Conservation (phyloP, 495 filamentous ascomycete species). For the Xylaria venustula region DNA sequence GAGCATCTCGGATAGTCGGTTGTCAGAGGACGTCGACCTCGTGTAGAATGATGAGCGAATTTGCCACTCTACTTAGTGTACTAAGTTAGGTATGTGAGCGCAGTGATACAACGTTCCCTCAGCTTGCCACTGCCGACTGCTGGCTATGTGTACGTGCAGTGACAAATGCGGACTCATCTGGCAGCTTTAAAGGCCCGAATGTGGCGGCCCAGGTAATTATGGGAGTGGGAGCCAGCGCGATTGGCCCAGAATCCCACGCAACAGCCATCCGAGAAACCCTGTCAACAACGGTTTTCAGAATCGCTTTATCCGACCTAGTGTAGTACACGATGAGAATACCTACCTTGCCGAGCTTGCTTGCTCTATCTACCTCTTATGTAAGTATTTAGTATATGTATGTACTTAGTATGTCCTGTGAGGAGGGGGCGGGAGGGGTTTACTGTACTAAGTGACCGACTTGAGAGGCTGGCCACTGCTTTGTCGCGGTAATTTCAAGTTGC, state of each 20-base stretch:
- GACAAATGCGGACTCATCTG: conserved; percentile 2
- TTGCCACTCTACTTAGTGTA: neutral
- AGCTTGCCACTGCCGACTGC: neutral
- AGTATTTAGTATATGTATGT: too few relatives aligned
- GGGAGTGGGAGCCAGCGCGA: neutral
- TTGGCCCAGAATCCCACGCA: neutral
- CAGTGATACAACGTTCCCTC: conserved; percentile 6
- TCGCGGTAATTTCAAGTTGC: neutral
- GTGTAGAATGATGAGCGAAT: neutral
- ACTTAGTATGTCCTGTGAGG: too few relatives aligned
- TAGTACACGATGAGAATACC: too few relatives aligned
- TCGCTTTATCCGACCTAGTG: too few relatives aligned
- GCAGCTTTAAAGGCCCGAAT: conserved; percentile 12
- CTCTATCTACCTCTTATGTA: too few relatives aligned
- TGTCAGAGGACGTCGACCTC: neutral
- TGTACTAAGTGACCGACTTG: too few relatives aligned
- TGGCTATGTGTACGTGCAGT: neutral
- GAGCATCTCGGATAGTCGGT: neutral
- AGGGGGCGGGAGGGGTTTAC: too few relatives aligned
- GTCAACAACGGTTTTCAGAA: conserved; percentile 1
- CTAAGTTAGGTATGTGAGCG: neutral
- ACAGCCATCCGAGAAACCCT: neutral
- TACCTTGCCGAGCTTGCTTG: too few relatives aligned
- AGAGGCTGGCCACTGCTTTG: too few relatives aligned
- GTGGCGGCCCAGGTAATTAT: neutral